Evolutionary conservation across 208 protist genomes (phyloP).

Genomic region (Crithidia expoeki): DNA sequence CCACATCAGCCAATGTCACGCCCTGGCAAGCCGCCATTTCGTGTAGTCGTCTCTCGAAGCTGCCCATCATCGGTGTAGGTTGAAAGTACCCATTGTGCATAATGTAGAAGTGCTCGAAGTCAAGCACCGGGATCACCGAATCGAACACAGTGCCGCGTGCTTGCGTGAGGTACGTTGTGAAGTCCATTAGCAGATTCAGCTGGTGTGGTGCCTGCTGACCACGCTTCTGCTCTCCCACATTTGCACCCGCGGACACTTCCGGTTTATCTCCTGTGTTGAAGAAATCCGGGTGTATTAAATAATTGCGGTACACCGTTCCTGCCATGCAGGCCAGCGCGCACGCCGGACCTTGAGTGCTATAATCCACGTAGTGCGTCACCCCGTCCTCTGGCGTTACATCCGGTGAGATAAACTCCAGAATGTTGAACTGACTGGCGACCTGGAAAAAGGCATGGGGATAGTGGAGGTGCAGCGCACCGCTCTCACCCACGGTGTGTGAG

Average conservation of each 20-base stretch:
- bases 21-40: slow-evolving; percentile 5
- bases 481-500: slow-evolving; percentile 37
- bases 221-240: slow-evolving; percentile 12
- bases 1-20: background rate
- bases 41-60: slow-evolving; percentile 6
- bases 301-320: slow-evolving; percentile 76
- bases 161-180: slow-evolving; percentile 31
- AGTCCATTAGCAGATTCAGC: slow-evolving; percentile 37
- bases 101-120: slow-evolving; percentile 23
- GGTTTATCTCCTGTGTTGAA: background rate
- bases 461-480: slow-evolving; percentile 22
- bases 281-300: slow-evolving; percentile 49
- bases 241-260: background rate
- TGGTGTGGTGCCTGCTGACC: slow-evolving; percentile 40
- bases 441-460: slow-evolving; percentile 56
- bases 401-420: slow-evolving; percentile 61
- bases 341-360: slow-evolving; percentile 76
- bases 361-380: slow-evolving; percentile 52
- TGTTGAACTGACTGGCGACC: slow-evolving; percentile 82
- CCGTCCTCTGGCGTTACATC: slow-evolving; percentile 52
- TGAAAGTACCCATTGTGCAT: slow-evolving; percentile 55
- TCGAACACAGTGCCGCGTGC: slow-evolving; percentile 1
- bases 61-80: background rate
- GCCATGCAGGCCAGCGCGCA: slow-evolving; percentile 61
- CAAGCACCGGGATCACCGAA: slow-evolving; percentile 20